Base-by-base conservation (phyloP, 345 rosid species). In the Hypericum perforatum region DNA sequence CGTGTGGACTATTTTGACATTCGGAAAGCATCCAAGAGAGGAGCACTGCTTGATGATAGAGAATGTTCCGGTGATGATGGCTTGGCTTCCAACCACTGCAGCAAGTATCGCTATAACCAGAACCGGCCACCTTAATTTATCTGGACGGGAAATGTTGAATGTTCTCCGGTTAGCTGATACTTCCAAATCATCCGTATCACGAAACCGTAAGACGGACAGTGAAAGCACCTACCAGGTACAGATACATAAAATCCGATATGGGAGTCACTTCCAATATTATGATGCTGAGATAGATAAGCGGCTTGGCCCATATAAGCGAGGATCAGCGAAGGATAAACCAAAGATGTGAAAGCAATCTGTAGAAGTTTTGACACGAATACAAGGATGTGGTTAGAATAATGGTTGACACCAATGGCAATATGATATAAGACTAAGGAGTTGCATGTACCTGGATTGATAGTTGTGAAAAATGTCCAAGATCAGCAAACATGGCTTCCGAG, bases 401-500 rank as follows among this genome's bases (percentile, higher is more conserved):
- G 32, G 32, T 22, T 22, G 32, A 22, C 4, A 4, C 32, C 32
- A 4, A 22, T 4, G 32, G 32, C 32, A 22, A 22, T 42, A 3
- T n/a, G 12, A 42, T 6, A n/a, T 9, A 42, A 9, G 7, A 42
- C 3, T 3, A 2, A 42, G 12, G 12, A 42, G 45, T 42, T 42
- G 11, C 12, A n/a, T 42, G 7, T 42, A 46, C 50, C 50, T 46
- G 15, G 6, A 58, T 58, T 13, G 62, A 39, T 14, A 37, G 41
- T 14, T 12, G n/a, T 10, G 62, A 58, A 49, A 58, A 58, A 54
- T 58, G 62, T 5, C 62, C 54, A 15, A 58, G 62, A 58, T 58
- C 62, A 16, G 62, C 62, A 39, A 58, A 58, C 62, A 58, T 58
- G 5, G 62, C 62, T 49, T 58, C 62, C 29, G 62, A 58, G 55